These are phyloP conservation scores for Neonectria magnoliae DNA, from an alignment of 2,329 filamentous ascomycete species.

Conservation along the genomic window DNA sequence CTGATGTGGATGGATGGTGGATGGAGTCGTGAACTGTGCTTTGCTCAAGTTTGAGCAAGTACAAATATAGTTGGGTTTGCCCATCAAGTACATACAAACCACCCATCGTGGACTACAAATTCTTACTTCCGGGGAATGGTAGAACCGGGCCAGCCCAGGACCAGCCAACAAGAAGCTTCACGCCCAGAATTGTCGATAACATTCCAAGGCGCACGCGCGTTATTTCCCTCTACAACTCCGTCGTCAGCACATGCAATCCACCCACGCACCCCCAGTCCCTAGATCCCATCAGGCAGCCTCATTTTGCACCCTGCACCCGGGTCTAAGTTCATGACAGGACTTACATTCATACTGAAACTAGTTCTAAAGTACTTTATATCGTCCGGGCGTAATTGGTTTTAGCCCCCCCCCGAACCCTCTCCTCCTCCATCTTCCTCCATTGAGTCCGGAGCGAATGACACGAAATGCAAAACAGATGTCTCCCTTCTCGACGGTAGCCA, in stretches of 20 bases:
- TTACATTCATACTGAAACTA: too few species aligned
- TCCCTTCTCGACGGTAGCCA: neutral
- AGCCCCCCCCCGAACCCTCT: neutral
- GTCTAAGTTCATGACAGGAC: neutral
- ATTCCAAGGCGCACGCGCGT: conserved; percentile 4
- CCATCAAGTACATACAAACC: neutral
- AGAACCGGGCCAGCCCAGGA: neutral
- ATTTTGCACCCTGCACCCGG: neutral
- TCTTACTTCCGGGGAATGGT: too few species aligned
- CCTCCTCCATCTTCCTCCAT: neutral
- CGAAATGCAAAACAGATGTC: neutral
- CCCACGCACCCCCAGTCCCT: conserved; percentile 5
- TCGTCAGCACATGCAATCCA: neutral
- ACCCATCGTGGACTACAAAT: too few species aligned
- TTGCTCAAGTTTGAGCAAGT: neutral
- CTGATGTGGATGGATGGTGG: neutral
- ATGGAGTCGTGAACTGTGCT: neutral
- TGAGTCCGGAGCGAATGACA: neutral
- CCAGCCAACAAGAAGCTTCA: neutral
- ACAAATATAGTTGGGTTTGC: conserved; percentile 8
- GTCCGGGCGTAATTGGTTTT: conserved; percentile 15
- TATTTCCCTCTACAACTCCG: neutral
- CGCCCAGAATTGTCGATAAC: conserved; percentile 7
- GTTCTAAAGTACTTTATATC: neutral
- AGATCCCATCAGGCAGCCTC: conserved; percentile 6